Percentiles rank a stretch among this genome's conserved stretches.
These are phyloP conservation scores for Ciborinia camelliae DNA, from an alignment of 2,329 filamentous ascomycete species.

Conservation along the genomic window DNA sequence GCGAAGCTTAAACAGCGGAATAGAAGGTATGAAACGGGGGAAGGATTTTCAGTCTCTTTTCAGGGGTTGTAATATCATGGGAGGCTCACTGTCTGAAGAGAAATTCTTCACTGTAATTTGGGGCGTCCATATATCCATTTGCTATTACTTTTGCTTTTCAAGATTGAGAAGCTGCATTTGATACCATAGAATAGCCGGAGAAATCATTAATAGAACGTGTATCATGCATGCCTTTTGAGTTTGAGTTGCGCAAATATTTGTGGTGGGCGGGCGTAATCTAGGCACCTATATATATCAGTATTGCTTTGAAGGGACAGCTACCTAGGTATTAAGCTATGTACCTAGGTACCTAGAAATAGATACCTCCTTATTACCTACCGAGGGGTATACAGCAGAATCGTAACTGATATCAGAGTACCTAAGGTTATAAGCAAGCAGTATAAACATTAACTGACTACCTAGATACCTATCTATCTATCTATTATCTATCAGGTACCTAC, in stretches of 20 bases:
- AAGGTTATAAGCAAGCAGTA: no score
- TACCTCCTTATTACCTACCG: no score
- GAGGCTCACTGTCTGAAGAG: neutral
- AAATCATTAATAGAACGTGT: neutral
- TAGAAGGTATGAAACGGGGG: neutral
- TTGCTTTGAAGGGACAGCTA: neutral
- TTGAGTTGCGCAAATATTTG: neutral
- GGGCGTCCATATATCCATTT: conserved; percentile 16
- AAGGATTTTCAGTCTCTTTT: neutral
- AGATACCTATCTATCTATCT: no score
- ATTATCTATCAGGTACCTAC: no score
- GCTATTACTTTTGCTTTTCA: conserved; percentile 9
- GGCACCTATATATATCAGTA: neutral
- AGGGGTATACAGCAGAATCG: no score
- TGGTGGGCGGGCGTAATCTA: neutral
- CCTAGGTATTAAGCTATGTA: no score
- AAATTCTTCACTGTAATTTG: neutral
- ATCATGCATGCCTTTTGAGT: neutral
- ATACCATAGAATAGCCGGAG: neutral
- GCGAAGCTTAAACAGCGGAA: neutral
- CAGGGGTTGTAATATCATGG: neutral
- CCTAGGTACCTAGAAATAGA: no score
- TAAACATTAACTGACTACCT: no score
- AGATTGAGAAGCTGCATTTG: neutral
- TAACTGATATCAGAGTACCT: no score